Evolutionary conservation across 129 eudicot genomes (phyloP), one percentile per base, ranked within the genome.

Genomic region (Helichrysum umbraculigerum): DNA sequence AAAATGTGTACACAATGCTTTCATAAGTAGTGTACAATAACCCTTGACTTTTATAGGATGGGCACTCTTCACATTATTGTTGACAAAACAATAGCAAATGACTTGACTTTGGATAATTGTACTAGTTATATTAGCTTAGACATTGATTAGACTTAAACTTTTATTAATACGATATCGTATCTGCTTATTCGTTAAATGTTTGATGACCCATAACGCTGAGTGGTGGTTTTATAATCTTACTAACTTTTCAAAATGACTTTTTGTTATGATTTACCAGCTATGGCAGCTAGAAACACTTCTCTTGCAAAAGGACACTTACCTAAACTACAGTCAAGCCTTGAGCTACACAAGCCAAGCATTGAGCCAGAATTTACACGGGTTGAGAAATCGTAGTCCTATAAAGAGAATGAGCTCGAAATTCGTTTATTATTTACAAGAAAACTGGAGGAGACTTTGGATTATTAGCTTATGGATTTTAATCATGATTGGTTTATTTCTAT

Each of bases 261-360:
- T 74, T 56, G 65, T 75, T 63, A 59, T 76, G 76, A 70, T 76
- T 52, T 47, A 84, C 84, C 96, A 95, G 99, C 76, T 95, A 76
- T 95, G 99, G 99, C 99, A 95, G 82, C 89, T 95, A 81, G 99
- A 95, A 88, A 95, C 99, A 83, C 96, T 95, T 70, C 83, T 95
- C 30, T 85, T 95, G 12, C 99, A 95, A 44, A 95, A 95, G 79
- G 99, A 95, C 83, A 89, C 97, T 12, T 95, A 95, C 87, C 76
- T 95, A 65, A 91, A 88, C 84, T 95, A 95, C 90, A 95, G 99
- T 74, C 97, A 91, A 81, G 97, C 99, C 52, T 87, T 95, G 25
- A 91, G 99, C 89, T 91, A 84, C 90, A 91, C 99, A n/a, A 95
- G 99, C 88, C 99, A 95, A 74, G 99, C 96, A 63, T 84, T 89